Evolutionary conservation across 2,329 filamentous ascomycete species (phyloP).

Genomic region (Fusarium haematococcum): DNA sequence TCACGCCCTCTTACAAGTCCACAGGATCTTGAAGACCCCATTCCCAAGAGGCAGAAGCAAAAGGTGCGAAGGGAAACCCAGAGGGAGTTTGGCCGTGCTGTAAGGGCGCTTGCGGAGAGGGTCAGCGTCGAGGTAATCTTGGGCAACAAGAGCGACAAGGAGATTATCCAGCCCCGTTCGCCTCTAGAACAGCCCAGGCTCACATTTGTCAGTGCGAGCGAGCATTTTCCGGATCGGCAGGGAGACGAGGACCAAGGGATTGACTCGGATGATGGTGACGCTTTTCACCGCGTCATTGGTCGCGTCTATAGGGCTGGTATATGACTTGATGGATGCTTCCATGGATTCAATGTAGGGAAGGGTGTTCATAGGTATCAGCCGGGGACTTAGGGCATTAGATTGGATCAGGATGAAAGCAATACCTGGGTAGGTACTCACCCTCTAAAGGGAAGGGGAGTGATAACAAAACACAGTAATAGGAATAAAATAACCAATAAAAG

Average conservation of each 20-base stretch:
- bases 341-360: neutral
- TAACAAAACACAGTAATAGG: neutral
- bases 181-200: neutral
- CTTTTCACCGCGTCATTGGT: neutral
- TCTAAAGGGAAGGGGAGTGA: neutral
- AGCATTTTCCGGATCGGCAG: neutral
- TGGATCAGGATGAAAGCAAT: neutral
- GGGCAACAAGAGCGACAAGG: neutral
- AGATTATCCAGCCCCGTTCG: neutral
- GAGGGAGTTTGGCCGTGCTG: neutral
- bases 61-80: neutral
- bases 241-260: neutral
- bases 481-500: neutral
- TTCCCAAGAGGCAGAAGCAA: neutral
- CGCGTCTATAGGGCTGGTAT: neutral
- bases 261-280: neutral
- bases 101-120: neutral
- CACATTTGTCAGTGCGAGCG: neutral
- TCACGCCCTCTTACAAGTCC: conserved; percentile 18
- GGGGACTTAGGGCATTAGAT: neutral
- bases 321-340: neutral
- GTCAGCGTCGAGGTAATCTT: neutral
- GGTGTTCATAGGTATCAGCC: no score
- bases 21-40: neutral
- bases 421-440: neutral